Conservation (phyloP, 2,329 filamentous ascomycete species). For the Fusarium xylarioides region DNA sequence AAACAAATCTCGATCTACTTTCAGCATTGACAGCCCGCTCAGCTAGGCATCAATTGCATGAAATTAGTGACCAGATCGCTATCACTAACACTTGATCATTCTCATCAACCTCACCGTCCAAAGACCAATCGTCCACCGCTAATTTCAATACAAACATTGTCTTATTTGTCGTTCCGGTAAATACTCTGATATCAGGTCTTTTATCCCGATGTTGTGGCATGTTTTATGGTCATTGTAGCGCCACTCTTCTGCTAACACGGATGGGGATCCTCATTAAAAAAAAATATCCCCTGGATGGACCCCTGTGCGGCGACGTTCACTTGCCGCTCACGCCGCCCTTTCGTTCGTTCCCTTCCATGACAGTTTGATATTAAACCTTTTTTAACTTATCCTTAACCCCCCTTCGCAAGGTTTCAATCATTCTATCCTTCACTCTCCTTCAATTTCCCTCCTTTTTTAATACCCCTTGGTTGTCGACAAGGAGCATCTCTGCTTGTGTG, state of each 20-base stretch:
- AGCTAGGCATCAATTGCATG: neutral
- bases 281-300: constrained; percentile 39
- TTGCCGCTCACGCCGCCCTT: constrained; percentile 31
- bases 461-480: constrained; percentile 6
- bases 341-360: constrained; percentile 3
- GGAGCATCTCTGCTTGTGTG: constrained; percentile 20
- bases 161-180: constrained; percentile 21
- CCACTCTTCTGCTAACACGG: constrained; percentile 39
- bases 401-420: constrained; percentile 13
- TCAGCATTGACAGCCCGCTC: neutral
- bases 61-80: neutral
- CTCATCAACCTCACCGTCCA: neutral
- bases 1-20: constrained; percentile 6
- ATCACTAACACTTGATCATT: neutral
- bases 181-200: constrained; percentile 15
- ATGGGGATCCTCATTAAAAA: constrained; percentile 46
- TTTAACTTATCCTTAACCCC: neutral
- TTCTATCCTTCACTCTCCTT: constrained; percentile 11
- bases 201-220: constrained; percentile 35
- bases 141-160: constrained; percentile 28
- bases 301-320: constrained; percentile 35
- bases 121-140: constrained; percentile 9
- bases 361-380: constrained; percentile 25
- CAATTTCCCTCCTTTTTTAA: neutral
- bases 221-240: constrained; percentile 43